Conservation (phyloP, 2,329 filamentous ascomycete species). For the Alternaria angustiovoidea region DNA sequence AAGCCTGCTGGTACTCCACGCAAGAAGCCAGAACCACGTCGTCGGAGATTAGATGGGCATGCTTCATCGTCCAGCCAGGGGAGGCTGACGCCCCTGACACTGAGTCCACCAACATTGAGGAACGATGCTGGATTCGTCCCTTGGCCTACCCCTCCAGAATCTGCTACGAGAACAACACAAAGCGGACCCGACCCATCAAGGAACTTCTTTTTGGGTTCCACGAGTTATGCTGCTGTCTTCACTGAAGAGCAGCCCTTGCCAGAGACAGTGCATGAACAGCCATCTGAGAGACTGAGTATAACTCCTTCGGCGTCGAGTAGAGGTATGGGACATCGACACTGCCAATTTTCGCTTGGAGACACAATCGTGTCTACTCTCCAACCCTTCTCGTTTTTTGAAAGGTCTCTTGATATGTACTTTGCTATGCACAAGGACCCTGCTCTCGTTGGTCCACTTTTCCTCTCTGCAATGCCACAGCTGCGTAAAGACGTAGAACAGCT, state of each 20-base stretch:
- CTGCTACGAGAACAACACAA: slow-evolving; percentile 30
- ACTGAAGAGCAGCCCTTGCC: slow-evolving; percentile 41
- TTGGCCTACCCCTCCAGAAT: slow-evolving; percentile 45
- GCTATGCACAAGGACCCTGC: slow-evolving; percentile 34
- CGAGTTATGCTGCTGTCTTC: slow-evolving; percentile 48
- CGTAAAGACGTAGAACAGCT: slow-evolving; percentile 41
- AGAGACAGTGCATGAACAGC: slow-evolving; percentile 42
- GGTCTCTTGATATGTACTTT: slow-evolving; percentile 39
- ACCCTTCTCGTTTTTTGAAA: slow-evolving; percentile 43
- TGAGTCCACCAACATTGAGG: slow-evolving; percentile 41
- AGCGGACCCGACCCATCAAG: slow-evolving; percentile 33
- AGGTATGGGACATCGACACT: slow-evolving; percentile 37
- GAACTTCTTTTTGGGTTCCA: slow-evolving; percentile 47
- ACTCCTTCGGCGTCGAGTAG: slow-evolving; percentile 30
- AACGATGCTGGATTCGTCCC: slow-evolving; percentile 31
- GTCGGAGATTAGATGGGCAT: slow-evolving; percentile 32
- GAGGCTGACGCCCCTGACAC: slow-evolving; percentile 30
- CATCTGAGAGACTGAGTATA: slow-evolving; percentile 32
- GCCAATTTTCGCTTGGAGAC: slow-evolving; percentile 39
- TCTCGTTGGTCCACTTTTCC: slow-evolving; percentile 40
- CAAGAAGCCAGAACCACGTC: slow-evolving; percentile 45
- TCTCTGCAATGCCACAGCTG: slow-evolving; percentile 43
- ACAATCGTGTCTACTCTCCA: slow-evolving; percentile 40
- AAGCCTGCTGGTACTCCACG: slow-evolving; percentile 47
- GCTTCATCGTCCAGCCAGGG: slow-evolving; percentile 27